phyloP scores from a whole-genome alignment of 257 asterid species.

The Solanum arcanum region DNA sequence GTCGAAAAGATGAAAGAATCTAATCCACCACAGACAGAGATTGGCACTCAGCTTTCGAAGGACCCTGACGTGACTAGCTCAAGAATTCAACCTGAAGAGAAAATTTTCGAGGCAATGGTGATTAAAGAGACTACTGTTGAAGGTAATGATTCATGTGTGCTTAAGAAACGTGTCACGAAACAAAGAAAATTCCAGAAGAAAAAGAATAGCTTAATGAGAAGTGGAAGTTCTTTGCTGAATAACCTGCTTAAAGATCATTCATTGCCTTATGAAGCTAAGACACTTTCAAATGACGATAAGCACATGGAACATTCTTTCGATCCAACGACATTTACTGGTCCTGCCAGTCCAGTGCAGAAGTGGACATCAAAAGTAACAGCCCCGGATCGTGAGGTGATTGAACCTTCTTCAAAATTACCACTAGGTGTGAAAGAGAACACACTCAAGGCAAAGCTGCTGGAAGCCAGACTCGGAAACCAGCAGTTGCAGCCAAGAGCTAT shows the following conservation, averaged over 20 bases:
- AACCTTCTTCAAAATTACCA: conserved; percentile 25
- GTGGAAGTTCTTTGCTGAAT: background rate
- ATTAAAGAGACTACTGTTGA: conserved; percentile 1
- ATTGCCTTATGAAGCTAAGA: conserved; percentile 7
- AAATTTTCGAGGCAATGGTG: background rate
- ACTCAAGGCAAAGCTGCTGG: conserved; percentile 71
- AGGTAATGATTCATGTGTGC: background rate
- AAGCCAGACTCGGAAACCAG: conserved; percentile 59
- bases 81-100: conserved; percentile 15
- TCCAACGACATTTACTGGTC: conserved; percentile 35
- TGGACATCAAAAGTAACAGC: conserved; percentile 40
- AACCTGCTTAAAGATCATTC: conserved; percentile 3
- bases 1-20: background rate
- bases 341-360: conserved; percentile 46
- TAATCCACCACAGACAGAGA: conserved; percentile 10
- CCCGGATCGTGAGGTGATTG: conserved; percentile 19
- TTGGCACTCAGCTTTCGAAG: conserved; percentile 7
- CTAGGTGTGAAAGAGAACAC: conserved; percentile 38
- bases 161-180: conserved; percentile 6
- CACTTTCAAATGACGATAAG: conserved; percentile 1
- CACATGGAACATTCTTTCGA: conserved; percentile 20
- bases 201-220: background rate
- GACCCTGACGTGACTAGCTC: conserved; percentile 2
- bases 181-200: conserved; percentile 1
- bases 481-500: conserved; percentile 26